Conservation (phyloP, 768 basidiomycete genomes). For the Boletus sp. region DNA sequence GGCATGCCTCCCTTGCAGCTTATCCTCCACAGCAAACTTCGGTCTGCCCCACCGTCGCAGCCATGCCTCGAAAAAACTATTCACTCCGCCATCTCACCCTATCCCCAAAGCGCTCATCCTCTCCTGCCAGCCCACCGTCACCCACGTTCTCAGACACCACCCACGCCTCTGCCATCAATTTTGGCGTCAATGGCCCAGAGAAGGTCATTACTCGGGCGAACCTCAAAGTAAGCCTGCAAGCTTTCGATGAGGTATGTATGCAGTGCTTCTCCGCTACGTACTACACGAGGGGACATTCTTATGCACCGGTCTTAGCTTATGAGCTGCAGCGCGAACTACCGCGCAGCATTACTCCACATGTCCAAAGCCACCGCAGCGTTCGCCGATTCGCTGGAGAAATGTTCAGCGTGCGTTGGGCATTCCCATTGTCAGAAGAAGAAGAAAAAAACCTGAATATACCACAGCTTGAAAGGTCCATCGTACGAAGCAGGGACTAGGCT, state of each 20-base stretch:
- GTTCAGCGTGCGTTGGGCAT: slow-evolving; percentile 60
- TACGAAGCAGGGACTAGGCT: slow-evolving; percentile 80
- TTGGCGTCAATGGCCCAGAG: slow-evolving; percentile 68
- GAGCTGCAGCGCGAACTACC: slow-evolving; percentile 72
- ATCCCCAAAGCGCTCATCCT: slow-evolving; percentile 42
- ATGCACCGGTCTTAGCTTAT: slow-evolving; percentile 56
- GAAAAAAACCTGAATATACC: background rate
- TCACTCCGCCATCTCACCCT: slow-evolving; percentile 55
- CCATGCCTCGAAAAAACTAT: slow-evolving; percentile 51
- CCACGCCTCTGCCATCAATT: slow-evolving; percentile 72
- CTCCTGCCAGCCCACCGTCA: slow-evolving; percentile 61
- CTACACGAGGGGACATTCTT: slow-evolving; percentile 3
- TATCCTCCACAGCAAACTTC: slow-evolving; percentile 12
- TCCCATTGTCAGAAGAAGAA: background rate
- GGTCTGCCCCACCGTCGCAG: slow-evolving; percentile 11
- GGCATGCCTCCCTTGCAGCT: slow-evolving; percentile 7
- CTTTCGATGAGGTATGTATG: slow-evolving; percentile 72
- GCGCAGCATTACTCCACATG: slow-evolving; percentile 75
- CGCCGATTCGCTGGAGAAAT: slow-evolving; percentile 82
- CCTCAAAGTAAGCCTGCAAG: slow-evolving; percentile 71
- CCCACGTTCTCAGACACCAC: slow-evolving; percentile 84
- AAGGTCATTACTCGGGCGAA: slow-evolving; percentile 82
- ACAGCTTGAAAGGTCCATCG: slow-evolving; percentile 71
- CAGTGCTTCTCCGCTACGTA: background rate
- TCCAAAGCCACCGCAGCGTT: slow-evolving; percentile 81